These are phyloP conservation scores for Pyrus pyrifolia DNA, from an alignment of 306 rosid species.

Conservation along the genomic window DNA sequence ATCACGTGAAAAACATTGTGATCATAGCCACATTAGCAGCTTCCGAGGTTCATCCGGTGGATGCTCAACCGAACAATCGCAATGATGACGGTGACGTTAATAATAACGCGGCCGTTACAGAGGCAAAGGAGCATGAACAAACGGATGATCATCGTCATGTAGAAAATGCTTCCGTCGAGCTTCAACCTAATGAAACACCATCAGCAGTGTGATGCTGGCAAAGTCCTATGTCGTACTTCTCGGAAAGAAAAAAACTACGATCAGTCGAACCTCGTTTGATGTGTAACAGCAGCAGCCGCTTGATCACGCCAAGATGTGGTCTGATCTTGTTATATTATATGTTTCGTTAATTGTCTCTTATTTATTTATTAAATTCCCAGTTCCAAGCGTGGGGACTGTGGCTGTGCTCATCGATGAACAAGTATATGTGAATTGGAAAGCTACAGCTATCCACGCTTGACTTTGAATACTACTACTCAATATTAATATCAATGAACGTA, in stretches of 20 bases:
- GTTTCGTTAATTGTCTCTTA: not conserved
- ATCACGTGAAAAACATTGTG: constrained; percentile 12
- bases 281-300: not conserved
- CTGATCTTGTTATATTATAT: not conserved
- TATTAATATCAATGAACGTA: not conserved
- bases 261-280: not conserved
- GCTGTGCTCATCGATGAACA: not conserved
- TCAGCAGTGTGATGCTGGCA: not conserved
- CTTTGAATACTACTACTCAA: not conserved
- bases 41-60: constrained; percentile 26
- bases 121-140: not conserved
- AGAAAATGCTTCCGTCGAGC: not conserved
- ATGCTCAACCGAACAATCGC: not conserved
- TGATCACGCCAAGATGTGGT: not conserved
- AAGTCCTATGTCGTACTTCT: not conserved
- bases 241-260: not conserved
- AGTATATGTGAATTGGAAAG: not conserved
- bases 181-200: not conserved
- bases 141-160: not conserved
- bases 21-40: constrained; percentile 8
- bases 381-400: not conserved
- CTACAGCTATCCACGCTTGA: not conserved
- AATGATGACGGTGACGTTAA: no score
- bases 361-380: not conserved
- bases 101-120: not conserved